A percentile compares a stretch with the other conserved stretches of the same genome.
Evolutionary conservation across 129 eudicot genomes (phyloP).

Genomic region (Glebionis coronaria): DNA sequence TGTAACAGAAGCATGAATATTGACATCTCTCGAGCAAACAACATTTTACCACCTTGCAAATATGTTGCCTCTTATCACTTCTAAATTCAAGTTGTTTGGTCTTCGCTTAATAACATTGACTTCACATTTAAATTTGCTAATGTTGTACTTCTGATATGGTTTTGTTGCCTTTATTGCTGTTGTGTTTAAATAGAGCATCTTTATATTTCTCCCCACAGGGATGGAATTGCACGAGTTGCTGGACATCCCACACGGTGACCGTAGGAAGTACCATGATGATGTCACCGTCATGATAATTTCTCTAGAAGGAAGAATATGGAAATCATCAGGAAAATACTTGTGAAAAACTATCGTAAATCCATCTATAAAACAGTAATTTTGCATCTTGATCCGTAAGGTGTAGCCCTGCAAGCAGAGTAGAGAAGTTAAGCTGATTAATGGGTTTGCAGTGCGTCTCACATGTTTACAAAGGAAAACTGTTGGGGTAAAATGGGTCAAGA

Average conservation of each 20-base stretch:
- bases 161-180: neutral
- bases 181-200: constrained; percentile 1
- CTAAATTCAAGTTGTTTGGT: no score
- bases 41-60: neutral
- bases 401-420: constrained; percentile 15
- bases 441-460: constrained; percentile 5
- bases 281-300: constrained; percentile 86
- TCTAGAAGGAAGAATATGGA: constrained; percentile 90
- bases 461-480: neutral
- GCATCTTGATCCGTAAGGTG: neutral
- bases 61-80: no score
- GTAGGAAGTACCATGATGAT: constrained; percentile 90
- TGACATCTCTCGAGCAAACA: neutral
- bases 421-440: neutral
- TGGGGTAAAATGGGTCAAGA: neutral
- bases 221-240: constrained; percentile 88
- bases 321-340: constrained; percentile 81
- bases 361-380: constrained; percentile 3
- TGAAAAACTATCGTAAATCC: constrained; percentile 23
- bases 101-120: neutral
- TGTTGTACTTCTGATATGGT: constrained; percentile 10
- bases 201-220: constrained; percentile 38
- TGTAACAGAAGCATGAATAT: neutral
- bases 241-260: constrained; percentile 91
- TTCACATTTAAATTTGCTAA: neutral